Percentiles rank a stretch among this genome's conserved stretches.
Conservation (phyloP, 2,329 filamentous ascomycete genomes). For the Xylaria sp. region DNA sequence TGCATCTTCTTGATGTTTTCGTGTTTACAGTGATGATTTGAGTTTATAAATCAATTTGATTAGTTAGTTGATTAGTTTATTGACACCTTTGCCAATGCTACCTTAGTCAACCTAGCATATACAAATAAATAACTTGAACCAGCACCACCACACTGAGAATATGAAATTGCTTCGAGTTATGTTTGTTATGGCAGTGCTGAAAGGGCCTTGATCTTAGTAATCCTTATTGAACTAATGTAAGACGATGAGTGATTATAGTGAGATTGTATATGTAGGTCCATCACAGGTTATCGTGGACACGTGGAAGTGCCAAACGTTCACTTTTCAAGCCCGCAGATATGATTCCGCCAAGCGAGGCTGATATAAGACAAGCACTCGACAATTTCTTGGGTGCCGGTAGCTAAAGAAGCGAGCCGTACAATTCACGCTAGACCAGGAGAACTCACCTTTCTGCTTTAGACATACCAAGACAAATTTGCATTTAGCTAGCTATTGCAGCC, state of each 20-base stretch:
- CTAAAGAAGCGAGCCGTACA: no score
- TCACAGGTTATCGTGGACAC: not conserved
- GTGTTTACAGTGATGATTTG: not conserved
- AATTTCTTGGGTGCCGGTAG: no score
- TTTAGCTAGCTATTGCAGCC: not conserved
- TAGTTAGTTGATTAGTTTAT: not conserved
- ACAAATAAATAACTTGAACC: no score
- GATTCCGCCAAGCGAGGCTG: not conserved
- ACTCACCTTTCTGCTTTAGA: not conserved
- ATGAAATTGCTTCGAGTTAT: no score
- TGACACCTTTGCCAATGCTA: not conserved
- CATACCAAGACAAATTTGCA: not conserved
- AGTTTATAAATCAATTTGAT: not conserved
- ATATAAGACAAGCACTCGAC: not conserved
- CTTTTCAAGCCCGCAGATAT: not conserved
- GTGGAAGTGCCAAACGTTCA: not conserved
- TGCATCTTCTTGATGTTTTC: not conserved
- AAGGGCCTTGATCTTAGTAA: no score
- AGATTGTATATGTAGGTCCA: no score
- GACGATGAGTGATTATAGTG: no score
- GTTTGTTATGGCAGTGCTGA: no score
- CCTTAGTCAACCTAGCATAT: no score
- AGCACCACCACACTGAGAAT: no score
- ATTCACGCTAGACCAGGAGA: not conserved
- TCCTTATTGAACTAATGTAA: no score